phyloP scores from a whole-genome alignment of 345 rosid genomes.

The Camelina sativa region DNA sequence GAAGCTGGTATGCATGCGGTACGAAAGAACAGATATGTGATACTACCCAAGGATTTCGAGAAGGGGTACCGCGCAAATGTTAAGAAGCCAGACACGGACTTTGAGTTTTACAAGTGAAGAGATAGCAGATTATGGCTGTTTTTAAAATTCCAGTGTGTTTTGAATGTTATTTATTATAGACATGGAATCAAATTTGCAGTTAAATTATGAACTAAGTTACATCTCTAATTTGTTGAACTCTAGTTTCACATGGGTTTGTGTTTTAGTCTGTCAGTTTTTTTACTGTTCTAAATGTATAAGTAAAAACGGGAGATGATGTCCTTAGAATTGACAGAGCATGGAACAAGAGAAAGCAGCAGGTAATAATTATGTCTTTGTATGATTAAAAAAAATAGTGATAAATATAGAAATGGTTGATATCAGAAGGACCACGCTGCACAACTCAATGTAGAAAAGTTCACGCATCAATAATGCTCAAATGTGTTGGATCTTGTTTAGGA shows the following conservation, averaged over 20 bases:
- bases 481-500: constrained; percentile 28
- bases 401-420: background rate
- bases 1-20: constrained; percentile 99
- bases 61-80: constrained; percentile 97
- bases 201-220: constrained; percentile 40
- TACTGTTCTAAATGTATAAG: constrained; percentile 10
- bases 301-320: constrained; percentile 4
- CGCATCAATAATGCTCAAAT: background rate
- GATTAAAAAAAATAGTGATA: background rate
- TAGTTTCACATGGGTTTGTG: constrained; percentile 14
- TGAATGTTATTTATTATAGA: constrained; percentile 24
- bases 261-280: constrained; percentile 23
- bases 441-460: background rate
- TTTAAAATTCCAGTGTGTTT: constrained; percentile 28
- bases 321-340: constrained; percentile 9
- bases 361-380: constrained; percentile 2
- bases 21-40: constrained; percentile 94
- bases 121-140: constrained; percentile 23
- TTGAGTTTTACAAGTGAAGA: constrained; percentile 89
- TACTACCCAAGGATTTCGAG: constrained; percentile 95
- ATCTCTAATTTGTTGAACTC: constrained; percentile 26
- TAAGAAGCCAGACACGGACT: constrained; percentile 98
- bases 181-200: constrained; percentile 38
- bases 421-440: background rate
- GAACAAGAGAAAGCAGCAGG: constrained; percentile 12